Evolutionary conservation across 257 asterid genomes (phyloP), one percentile per base, ranked within the genome.

Genomic region (Solanum sparsipilum): DNA sequence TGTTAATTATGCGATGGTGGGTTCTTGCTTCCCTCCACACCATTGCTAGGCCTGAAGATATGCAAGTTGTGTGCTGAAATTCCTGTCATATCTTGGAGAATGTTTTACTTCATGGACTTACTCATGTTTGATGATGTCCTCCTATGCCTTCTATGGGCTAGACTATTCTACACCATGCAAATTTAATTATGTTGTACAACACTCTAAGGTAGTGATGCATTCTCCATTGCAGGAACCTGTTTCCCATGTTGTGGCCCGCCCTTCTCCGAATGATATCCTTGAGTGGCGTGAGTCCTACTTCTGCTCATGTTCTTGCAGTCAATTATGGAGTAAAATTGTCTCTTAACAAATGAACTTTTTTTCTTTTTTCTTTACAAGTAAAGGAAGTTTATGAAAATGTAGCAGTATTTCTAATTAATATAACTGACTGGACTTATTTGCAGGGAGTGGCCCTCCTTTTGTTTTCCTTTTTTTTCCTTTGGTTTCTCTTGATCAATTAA

Each of bases 221-320:
- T 3, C 70, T 82, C 70, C 44, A 87, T 88, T 5, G 84, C 88
- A 96, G 99, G 98, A 96, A 94, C 99, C 99, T 58, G 99, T 96
- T 91, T 95, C 99, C 56, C 95, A 95, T 91, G 96, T 97, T 90
- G 96, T 94, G 88, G 99, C 99, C 87, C 98, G 98, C 38, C 99
- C 99, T 92, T 90, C 91, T 84, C 98, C 97, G 71, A 97, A 94
- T 81, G 95, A 97, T 94, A 97, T 97, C 89, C 99, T 97, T 84
- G 99, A 96, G 90, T 97, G 99, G 99, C 98, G 99, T 96, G 94
- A 93, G 99, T 93, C 91, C 89, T 89, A 48, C 68, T 73, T 78
- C 52, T 84, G 68, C 29, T 34, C 27, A 32, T 83, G 9, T 79
- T 84, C 72, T 31, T 58, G 44, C 39, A 82, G 41, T 81, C 85